Evolutionary conservation across 2,329 filamentous ascomycete genomes (phyloP).

Genomic region (Cladosporium sp.): DNA sequence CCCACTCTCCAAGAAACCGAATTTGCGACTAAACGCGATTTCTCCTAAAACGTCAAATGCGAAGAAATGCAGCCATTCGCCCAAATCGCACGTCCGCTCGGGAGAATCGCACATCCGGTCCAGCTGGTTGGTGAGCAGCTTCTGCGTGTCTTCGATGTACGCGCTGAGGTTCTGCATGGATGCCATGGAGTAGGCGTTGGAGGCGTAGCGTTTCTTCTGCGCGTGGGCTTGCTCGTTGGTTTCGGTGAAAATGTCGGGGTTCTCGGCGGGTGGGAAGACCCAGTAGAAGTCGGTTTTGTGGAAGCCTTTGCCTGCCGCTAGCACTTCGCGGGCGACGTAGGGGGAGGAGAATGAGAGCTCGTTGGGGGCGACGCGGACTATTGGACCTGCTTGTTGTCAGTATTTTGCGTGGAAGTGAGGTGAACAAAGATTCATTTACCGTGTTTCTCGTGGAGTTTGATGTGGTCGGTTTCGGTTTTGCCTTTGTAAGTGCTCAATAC

Average conservation of each 20-base stretch:
- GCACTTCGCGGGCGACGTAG: slow-evolving; percentile 69
- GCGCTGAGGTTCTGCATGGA: slow-evolving; percentile 75
- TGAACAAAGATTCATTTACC: slow-evolving; percentile 50
- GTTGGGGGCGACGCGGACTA: slow-evolving; percentile 74
- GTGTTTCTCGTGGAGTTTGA: slow-evolving; percentile 64
- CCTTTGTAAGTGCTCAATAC: slow-evolving; percentile 13
- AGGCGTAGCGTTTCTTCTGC: slow-evolving; percentile 69
- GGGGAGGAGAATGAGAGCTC: slow-evolving; percentile 69
- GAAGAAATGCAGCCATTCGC: slow-evolving; percentile 75
- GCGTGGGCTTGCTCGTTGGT: slow-evolving; percentile 71
- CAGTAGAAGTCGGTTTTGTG: slow-evolving; percentile 65
- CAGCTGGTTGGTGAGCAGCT: slow-evolving; percentile 59
- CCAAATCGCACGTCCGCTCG: slow-evolving; percentile 37
- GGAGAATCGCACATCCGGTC: slow-evolving; percentile 36
- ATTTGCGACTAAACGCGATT: slow-evolving; percentile 69
- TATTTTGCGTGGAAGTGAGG: neutral
- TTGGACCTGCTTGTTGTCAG: slow-evolving; percentile 18
- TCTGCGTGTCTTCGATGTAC: slow-evolving; percentile 70
- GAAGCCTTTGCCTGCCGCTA: slow-evolving; percentile 41
- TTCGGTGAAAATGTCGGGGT: slow-evolving; percentile 75
- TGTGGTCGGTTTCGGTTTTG: slow-evolving; percentile 47
- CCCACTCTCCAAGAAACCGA: slow-evolving; percentile 72
- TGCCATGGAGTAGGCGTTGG: slow-evolving; percentile 73
- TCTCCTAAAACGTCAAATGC: slow-evolving; percentile 79
- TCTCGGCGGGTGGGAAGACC: slow-evolving; percentile 68